Evolutionary conservation across 768 basidiomycete genomes (phyloP).

Genomic region (Hericium erinaceus): DNA sequence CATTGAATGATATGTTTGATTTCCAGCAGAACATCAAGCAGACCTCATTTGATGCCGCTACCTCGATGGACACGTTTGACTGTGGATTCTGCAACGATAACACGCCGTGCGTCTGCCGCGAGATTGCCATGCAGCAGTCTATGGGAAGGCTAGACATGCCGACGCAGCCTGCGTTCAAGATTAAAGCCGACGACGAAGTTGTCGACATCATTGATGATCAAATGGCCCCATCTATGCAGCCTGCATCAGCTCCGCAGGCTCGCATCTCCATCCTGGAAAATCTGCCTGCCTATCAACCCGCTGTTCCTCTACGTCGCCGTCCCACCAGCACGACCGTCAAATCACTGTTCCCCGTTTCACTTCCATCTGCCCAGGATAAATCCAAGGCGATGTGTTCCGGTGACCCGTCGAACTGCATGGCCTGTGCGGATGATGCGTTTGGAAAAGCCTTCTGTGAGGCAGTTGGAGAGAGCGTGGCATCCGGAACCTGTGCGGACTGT

Average conservation of each 20-base stretch:
- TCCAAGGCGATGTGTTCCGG: slow-evolving; percentile 57
- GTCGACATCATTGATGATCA: slow-evolving; percentile 7
- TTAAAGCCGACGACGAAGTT: slow-evolving; percentile 18
- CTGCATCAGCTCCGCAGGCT: slow-evolving; percentile 12
- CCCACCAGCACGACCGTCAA: slow-evolving; percentile 28
- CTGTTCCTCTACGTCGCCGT: slow-evolving; percentile 70
- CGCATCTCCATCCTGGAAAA: slow-evolving; percentile 57
- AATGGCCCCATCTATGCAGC: slow-evolving; percentile 9
- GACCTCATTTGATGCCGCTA: slow-evolving; percentile 17
- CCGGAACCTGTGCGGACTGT: slow-evolving; percentile 48
- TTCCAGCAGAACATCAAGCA: slow-evolving; percentile 25
- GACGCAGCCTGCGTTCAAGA: slow-evolving; percentile 16
- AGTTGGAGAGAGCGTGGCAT: slow-evolving; percentile 51
- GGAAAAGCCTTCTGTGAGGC: slow-evolving; percentile 84
- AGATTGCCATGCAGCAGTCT: slow-evolving; percentile 45
- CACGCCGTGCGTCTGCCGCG: slow-evolving; percentile 70
- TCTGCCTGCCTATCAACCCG: slow-evolving; percentile 70
- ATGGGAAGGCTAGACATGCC: slow-evolving; percentile 17
- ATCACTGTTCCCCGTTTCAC: slow-evolving; percentile 43
- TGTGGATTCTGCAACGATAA: slow-evolving; percentile 73
- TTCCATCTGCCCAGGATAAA: slow-evolving; percentile 19
- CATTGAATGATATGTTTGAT: slow-evolving; percentile 26
- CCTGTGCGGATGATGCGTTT: slow-evolving; percentile 79
- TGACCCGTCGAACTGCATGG: slow-evolving; percentile 77
- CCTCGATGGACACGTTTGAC: slow-evolving; percentile 36